Evolutionary conservation across 1,284 basidiomycete genomes (phyloP).

Genomic region (Ganoderma resinaceum): DNA sequence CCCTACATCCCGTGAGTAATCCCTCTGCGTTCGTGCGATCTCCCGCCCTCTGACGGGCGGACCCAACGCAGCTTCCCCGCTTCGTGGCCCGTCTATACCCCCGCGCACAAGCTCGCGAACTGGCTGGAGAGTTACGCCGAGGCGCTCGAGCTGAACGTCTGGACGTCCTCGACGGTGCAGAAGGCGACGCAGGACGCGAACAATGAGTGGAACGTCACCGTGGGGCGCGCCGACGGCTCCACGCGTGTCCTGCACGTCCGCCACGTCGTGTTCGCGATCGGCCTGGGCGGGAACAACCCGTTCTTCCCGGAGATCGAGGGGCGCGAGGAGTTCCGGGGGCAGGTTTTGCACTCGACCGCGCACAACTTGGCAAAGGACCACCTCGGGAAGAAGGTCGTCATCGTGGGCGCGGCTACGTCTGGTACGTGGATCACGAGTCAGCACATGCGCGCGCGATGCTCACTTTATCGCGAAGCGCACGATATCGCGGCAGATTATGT

Average conservation of each 20-base stretch:
- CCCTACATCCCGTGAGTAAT: slow-evolving; percentile 51
- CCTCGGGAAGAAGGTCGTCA: slow-evolving; percentile 53
- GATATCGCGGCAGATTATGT: slow-evolving; percentile 54
- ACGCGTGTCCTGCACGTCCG: slow-evolving; percentile 58
- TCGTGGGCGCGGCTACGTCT: slow-evolving; percentile 57
- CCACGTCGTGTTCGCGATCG: slow-evolving; percentile 68
- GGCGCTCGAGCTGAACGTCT: slow-evolving; percentile 68
- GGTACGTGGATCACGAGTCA: slow-evolving; percentile 38
- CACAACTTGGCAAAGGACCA: slow-evolving; percentile 48
- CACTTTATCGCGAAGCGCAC: slow-evolving; percentile 37
- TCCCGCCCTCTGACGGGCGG: neutral
- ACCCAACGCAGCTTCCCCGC: slow-evolving; percentile 54
- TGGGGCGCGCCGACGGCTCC: slow-evolving; percentile 50
- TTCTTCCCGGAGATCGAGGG: slow-evolving; percentile 57
- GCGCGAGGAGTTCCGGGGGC: slow-evolving; percentile 52
- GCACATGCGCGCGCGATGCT: neutral
- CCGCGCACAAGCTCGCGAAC: slow-evolving; percentile 67
- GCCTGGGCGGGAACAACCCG: slow-evolving; percentile 59
- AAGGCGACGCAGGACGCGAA: slow-evolving; percentile 51
- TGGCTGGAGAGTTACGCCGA: slow-evolving; percentile 76
- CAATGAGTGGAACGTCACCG: slow-evolving; percentile 64
- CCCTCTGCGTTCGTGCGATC: neutral
- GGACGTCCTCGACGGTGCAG: slow-evolving; percentile 61
- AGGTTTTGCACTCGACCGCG: slow-evolving; percentile 49
- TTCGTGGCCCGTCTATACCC: slow-evolving; percentile 68